These are phyloP conservation scores for Cyclotella atomus DNA, from an alignment of 108 stramenopile species.

Conservation along the genomic window DNA sequence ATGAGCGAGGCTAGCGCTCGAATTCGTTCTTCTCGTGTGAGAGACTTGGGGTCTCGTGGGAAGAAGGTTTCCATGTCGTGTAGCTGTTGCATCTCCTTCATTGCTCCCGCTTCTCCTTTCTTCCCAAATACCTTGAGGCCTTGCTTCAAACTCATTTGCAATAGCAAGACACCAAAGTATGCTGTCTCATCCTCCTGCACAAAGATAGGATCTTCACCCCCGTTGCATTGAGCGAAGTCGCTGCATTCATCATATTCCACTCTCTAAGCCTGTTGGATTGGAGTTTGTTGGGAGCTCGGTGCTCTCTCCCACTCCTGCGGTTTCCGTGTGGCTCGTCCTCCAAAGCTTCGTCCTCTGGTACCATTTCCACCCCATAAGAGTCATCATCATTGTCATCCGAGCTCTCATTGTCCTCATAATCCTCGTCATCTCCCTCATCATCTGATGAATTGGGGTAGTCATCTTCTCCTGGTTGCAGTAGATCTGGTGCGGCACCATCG, in stretches of 20 bases:
- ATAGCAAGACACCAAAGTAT: not conserved
- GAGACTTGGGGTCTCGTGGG: conserved; percentile 1
- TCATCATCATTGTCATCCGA: not conserved
- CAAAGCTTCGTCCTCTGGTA: not conserved
- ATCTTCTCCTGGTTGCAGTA: too few relatives aligned
- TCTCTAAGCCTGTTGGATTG: too few relatives aligned
- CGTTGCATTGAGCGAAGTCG: not conserved
- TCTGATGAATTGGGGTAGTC: not conserved
- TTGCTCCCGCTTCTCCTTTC: conserved; percentile 13
- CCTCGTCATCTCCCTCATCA: not conserved
- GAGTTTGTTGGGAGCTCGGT: not conserved
- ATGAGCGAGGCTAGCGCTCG: conserved; percentile 46
- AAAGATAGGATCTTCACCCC: not conserved
- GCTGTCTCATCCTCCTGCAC: not conserved
- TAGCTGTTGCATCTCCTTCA: conserved; percentile 1
- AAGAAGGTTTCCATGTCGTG: conserved; percentile 2
- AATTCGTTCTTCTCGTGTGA: conserved; percentile 28
- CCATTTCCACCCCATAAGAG: not conserved
- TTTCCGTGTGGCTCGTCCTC: not conserved
- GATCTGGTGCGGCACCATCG: too few relatives aligned
- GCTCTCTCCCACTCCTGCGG: not conserved
- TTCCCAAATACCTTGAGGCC: conserved; percentile 48
- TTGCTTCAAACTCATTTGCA: conserved; percentile 3
- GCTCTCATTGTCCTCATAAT: not conserved
- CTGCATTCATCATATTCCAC: not conserved